Evolutionary conservation across 2,329 filamentous ascomycete species (phyloP).

Genomic region (Neurospora sp.): DNA sequence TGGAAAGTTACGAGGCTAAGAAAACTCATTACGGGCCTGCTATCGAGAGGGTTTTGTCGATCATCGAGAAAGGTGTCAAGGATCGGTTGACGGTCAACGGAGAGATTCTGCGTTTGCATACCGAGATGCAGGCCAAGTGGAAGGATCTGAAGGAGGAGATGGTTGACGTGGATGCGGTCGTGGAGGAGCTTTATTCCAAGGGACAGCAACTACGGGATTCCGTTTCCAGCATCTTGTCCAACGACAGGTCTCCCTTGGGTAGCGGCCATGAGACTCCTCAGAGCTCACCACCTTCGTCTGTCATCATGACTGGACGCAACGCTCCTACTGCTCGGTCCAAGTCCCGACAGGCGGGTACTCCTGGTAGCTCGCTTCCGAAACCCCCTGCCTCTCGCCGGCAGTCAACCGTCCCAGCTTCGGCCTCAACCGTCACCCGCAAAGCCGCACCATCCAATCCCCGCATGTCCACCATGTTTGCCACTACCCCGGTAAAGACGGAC

Average conservation of each 20-base stretch:
- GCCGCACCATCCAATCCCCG: conserved; percentile 23
- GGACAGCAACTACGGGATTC: conserved; percentile 81
- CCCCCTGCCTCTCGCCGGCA: conserved; percentile 33
- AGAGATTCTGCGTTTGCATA: conserved; percentile 78
- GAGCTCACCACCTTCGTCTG: conserved; percentile 54
- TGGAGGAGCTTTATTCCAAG: conserved; percentile 63
- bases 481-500: conserved; percentile 12
- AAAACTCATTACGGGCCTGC: conserved; percentile 89
- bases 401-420: conserved; percentile 37
- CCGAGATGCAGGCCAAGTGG: conserved; percentile 79
- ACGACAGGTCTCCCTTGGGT: conserved; percentile 61
- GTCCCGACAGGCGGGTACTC: conserved; percentile 1
- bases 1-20: conserved; percentile 91
- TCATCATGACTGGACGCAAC: conserved; percentile 40
- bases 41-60: conserved; percentile 80
- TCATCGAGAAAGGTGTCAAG: conserved; percentile 92
- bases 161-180: conserved; percentile 60
- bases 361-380: conserved; percentile 35
- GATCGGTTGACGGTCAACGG: conserved; percentile 95
- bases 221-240: conserved; percentile 82
- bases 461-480: conserved; percentile 34
- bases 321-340: neutral
- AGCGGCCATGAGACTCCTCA: conserved; percentile 64
- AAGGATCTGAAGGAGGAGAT: conserved; percentile 67
- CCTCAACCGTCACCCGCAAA: conserved; percentile 31